These are phyloP conservation scores for Hemileccinum rubropunctum DNA, from an alignment of 768 basidiomycete species.

Conservation along the genomic window DNA sequence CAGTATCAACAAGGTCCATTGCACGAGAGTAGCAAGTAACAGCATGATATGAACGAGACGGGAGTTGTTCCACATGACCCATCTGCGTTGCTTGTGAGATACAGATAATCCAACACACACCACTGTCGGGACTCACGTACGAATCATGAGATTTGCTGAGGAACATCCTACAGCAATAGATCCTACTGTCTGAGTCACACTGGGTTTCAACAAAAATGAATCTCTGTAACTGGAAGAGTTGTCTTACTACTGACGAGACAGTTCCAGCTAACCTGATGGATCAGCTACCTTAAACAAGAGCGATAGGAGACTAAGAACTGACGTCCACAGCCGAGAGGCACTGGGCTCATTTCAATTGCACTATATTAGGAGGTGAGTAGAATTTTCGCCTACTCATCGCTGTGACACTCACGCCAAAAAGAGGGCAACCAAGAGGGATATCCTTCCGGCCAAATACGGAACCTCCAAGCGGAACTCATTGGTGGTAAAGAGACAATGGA, in stretches of 20 bases:
- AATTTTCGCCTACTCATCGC: too few relatives aligned
- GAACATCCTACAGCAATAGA: slow-evolving; percentile 6
- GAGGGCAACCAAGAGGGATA: slow-evolving; percentile 3
- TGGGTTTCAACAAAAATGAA: not conserved
- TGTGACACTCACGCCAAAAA: slow-evolving; percentile 1
- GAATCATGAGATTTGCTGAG: slow-evolving; percentile 18
- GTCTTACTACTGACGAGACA: slow-evolving; percentile 4
- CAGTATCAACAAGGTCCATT: slow-evolving; percentile 9
- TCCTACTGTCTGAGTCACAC: not conserved
- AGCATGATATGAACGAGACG: slow-evolving; percentile 3
- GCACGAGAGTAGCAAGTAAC: slow-evolving; percentile 1
- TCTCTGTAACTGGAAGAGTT: not conserved
- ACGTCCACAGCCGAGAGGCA: slow-evolving; percentile 7
- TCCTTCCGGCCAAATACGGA: slow-evolving; percentile 13
- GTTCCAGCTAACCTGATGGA: not conserved
- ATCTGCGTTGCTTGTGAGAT: slow-evolving; percentile 2
- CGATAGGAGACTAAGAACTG: not conserved
- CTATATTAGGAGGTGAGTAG: slow-evolving; percentile 1
- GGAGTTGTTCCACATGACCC: slow-evolving; percentile 15
- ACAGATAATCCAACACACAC: not conserved
- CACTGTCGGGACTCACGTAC: slow-evolving; percentile 8
- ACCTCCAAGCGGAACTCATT: slow-evolving; percentile 1
- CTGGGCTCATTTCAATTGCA: not conserved
- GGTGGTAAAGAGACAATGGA: not conserved
- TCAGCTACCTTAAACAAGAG: not conserved